These are phyloP conservation scores for Cladosporium velox DNA, from an alignment of 2,329 filamentous ascomycete genomes.

Conservation along the genomic window DNA sequence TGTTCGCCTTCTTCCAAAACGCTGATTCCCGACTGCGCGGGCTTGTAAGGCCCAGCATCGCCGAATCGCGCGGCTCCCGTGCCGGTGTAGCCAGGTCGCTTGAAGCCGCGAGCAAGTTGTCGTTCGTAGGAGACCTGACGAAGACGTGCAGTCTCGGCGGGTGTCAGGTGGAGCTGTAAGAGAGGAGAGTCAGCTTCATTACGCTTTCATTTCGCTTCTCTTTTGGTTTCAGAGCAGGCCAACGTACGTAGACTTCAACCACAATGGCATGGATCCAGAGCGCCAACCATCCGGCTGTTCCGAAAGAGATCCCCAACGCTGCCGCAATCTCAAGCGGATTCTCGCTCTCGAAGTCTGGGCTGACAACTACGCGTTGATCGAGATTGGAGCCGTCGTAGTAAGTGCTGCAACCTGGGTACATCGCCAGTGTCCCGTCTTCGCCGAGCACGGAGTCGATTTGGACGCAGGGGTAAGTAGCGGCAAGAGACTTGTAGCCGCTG, in stretches of 20 bases:
- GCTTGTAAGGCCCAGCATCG: slow-evolving; percentile 16
- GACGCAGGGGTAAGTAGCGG: slow-evolving; percentile 46
- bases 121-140: slow-evolving; percentile 57
- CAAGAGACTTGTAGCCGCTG: slow-evolving; percentile 36
- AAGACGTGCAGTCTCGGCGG: slow-evolving; percentile 54
- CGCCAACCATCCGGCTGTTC: slow-evolving; percentile 55
- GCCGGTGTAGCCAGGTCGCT: slow-evolving; percentile 38
- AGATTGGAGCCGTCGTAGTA: slow-evolving; percentile 10
- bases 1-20: not conserved
- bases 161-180: slow-evolving; percentile 48
- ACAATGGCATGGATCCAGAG: slow-evolving; percentile 51
- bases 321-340: slow-evolving; percentile 38
- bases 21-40: not conserved
- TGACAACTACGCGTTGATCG: slow-evolving; percentile 24
- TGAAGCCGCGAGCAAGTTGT: slow-evolving; percentile 56
- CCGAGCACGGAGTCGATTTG: slow-evolving; percentile 41
- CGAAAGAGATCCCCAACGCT: slow-evolving; percentile 52
- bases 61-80: not conserved
- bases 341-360: slow-evolving; percentile 29
- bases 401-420: slow-evolving; percentile 42
- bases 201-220: not conserved
- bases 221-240: not conserved
- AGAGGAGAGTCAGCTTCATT: not conserved
- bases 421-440: slow-evolving; percentile 40
- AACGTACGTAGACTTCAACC: slow-evolving; percentile 39